Evolutionary conservation across 768 basidiomycete species (phyloP).

Genomic region (Mycena latifolia): DNA sequence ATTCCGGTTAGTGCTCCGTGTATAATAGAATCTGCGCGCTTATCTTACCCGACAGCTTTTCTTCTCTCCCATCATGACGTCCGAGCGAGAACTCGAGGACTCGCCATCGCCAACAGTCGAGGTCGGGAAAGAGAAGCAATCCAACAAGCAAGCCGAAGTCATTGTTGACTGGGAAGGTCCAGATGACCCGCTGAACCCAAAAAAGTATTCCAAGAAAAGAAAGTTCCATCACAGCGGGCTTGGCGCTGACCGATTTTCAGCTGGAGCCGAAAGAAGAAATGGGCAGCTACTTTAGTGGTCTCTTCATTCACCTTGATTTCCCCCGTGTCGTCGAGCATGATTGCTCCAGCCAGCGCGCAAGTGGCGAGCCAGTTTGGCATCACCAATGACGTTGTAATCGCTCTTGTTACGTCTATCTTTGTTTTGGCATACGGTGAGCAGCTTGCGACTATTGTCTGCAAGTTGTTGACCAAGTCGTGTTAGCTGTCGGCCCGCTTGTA

Average conservation of each 20-base stretch:
- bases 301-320: slow-evolving; percentile 78
- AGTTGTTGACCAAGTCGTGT: not conserved
- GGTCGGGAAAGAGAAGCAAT: slow-evolving; percentile 8
- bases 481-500: slow-evolving; percentile 67
- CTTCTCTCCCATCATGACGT: too few species aligned
- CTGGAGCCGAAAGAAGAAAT: slow-evolving; percentile 71
- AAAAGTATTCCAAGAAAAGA: slow-evolving; percentile 59
- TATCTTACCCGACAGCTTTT: too few species aligned
- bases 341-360: slow-evolving; percentile 71
- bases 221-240: not conserved
- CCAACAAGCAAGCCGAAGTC: slow-evolving; percentile 33
- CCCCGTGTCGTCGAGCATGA: slow-evolving; percentile 80
- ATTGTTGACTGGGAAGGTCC: slow-evolving; percentile 77
- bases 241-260: slow-evolving; percentile 43
- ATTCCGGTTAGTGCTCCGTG: too few species aligned
- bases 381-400: slow-evolving; percentile 58
- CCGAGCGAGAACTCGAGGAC: slow-evolving; percentile 3
- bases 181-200: slow-evolving; percentile 68
- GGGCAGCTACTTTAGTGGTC: slow-evolving; percentile 73
- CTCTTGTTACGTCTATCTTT: slow-evolving; percentile 72
- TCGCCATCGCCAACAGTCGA: slow-evolving; percentile 18
- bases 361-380: slow-evolving; percentile 68
- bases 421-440: slow-evolving; percentile 70
- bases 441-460: slow-evolving; percentile 7
- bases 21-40: too few species aligned